Percentiles rank a stretch among this genome's conserved stretches.
phyloP scores from a whole-genome alignment of 2,329 filamentous ascomycete species.

The Harringtonia aguacate region DNA sequence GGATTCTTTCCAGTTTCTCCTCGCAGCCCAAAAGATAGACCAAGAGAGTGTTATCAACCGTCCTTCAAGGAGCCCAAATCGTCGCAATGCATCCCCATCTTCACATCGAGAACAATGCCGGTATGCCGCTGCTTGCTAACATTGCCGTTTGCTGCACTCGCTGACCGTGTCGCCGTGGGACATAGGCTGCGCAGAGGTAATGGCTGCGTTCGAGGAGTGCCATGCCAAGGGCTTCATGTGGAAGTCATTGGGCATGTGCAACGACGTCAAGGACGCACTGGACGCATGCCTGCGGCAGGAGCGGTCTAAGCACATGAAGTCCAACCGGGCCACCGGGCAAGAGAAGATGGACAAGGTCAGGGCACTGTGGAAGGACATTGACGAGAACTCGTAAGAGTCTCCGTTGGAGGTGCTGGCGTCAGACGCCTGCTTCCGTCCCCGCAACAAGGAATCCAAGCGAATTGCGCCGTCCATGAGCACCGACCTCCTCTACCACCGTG shows the following conservation, averaged over 20 bases:
- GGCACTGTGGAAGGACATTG: conserved; percentile 69
- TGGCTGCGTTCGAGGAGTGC: conserved; percentile 89
- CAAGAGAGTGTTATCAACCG: no score
- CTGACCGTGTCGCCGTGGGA: neutral
- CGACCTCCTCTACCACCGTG: no score
- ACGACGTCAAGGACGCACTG: conserved; percentile 70
- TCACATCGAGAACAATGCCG: conserved; percentile 82
- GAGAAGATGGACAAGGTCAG: conserved; percentile 64
- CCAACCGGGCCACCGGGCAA: conserved; percentile 62
- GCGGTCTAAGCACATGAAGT: conserved; percentile 63
- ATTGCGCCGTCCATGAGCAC: no score
- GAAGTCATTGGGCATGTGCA: conserved; percentile 88
- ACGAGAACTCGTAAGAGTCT: conserved; percentile 43
- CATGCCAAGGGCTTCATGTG: conserved; percentile 86
- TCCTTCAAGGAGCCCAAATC: neutral
- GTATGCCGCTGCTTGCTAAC: conserved; percentile 33
- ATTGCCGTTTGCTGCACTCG: neutral
- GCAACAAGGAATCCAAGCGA: no score
- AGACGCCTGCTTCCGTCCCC: no score
- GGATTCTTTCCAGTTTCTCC: no score
- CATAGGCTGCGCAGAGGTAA: conserved; percentile 86
- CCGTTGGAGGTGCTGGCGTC: no score
- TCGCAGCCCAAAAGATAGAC: neutral
- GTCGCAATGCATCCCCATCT: conserved; percentile 88
- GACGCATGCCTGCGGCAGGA: conserved; percentile 77